Conservation (phyloP, 1,139 yeast genomes). For the Kluyveromyces sp. region DNA sequence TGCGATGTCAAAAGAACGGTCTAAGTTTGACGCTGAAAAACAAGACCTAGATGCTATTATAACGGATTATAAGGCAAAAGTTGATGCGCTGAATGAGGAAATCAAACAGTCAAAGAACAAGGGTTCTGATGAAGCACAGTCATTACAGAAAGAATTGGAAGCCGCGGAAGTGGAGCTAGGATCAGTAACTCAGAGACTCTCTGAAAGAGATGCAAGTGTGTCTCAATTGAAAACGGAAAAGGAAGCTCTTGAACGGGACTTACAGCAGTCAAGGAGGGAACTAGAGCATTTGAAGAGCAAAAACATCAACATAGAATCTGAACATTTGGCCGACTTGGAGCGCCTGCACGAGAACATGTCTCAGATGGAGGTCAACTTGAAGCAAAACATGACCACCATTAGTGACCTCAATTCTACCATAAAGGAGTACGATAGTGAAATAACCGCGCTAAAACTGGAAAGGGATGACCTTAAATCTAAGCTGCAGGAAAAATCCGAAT, state of each 20-base stretch:
- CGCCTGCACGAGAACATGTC: constrained; percentile 33
- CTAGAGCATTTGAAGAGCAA: constrained; percentile 13
- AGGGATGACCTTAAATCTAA: constrained; percentile 15
- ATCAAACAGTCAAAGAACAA: constrained; percentile 40
- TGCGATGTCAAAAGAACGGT: constrained; percentile 17
- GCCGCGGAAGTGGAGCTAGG: background rate
- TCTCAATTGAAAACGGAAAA: background rate
- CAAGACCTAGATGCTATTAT: constrained; percentile 1
- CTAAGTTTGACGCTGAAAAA: constrained; percentile 25
- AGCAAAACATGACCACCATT: constrained; percentile 25
- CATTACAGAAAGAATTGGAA: background rate
- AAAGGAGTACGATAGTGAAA: constrained; percentile 11
- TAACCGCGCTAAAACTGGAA: constrained; percentile 5
- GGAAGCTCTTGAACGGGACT: background rate
- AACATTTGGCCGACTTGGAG: constrained; percentile 34
- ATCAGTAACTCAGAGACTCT: background rate
- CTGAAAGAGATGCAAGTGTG: constrained; percentile 1
- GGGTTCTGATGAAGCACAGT: constrained; percentile 1
- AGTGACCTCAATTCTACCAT: constrained; percentile 23
- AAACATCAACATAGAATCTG: constrained; percentile 28
- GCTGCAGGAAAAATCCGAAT: constrained; percentile 8
- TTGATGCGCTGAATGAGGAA: constrained; percentile 33
- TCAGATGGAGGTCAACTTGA: constrained; percentile 27
- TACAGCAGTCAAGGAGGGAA: constrained; percentile 5
- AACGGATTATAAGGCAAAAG: constrained; percentile 16